Conservation (phyloP, 768 basidiomycete genomes). For the Coprinopsis marcescibilis region DNA sequence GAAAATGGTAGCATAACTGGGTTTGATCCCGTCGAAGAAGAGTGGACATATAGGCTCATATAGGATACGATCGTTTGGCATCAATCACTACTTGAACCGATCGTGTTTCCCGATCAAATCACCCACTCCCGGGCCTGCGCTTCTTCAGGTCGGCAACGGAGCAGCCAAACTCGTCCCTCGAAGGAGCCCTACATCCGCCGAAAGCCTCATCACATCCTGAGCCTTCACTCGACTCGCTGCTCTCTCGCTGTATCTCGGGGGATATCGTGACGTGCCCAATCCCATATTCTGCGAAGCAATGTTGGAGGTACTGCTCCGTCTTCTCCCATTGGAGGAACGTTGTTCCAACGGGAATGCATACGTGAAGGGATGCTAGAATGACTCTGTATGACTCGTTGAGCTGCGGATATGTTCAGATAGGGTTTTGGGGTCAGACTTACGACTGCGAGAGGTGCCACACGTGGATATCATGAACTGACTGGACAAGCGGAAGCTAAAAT, state of each 20-base stretch:
- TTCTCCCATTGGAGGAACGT: conserved; percentile 46
- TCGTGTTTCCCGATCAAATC: conserved; percentile 2
- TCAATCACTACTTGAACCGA: no score
- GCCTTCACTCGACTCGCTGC: conserved; percentile 27
- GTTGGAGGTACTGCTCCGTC: conserved; percentile 42
- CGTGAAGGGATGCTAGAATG: conserved; percentile 49
- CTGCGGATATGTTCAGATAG: conserved; percentile 1
- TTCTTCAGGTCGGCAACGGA: conserved; percentile 34
- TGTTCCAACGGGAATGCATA: conserved; percentile 42
- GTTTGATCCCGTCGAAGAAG: no score
- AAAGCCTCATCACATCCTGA: no score
- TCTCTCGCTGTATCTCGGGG: conserved; percentile 37
- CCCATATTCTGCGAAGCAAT: conserved; percentile 48
- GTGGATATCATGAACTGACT: conserved; percentile 46
- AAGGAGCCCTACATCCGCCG: conserved; percentile 28
- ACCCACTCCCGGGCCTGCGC: conserved; percentile 18
- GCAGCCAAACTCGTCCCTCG: conserved; percentile 39
- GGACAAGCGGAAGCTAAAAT: conserved; percentile 37
- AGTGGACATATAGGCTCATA: neutral
- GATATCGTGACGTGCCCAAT: conserved; percentile 52
- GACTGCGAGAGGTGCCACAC: conserved; percentile 53
- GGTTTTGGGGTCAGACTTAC: conserved; percentile 22
- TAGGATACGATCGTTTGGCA: no score
- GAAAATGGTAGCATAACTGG: no score
- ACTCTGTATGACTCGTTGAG: conserved; percentile 24